Base-by-base conservation (phyloP, 208 protist genomes). In the Trypanosoma platydactyli region DNA sequence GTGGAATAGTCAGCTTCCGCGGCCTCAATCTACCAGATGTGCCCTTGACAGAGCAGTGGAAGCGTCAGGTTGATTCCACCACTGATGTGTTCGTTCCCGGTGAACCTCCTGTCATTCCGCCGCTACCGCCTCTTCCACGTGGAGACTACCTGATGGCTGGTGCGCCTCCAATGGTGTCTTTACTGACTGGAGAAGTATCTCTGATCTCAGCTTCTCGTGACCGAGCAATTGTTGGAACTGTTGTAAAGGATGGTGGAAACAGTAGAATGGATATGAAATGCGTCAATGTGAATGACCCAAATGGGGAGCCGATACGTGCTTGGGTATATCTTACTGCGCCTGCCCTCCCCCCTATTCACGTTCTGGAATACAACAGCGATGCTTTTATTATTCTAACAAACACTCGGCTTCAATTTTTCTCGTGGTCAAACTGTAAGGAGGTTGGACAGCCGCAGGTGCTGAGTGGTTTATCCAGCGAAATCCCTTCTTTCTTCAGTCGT, bases 11-110 rank as follows among this genome's bases (percentile, higher is more conserved):
- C 6, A 53, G n/a, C 30, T 72, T 72, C 56, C 49, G 58, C 42
- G 44, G 20, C 51, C 27, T 72, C n/a, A 60, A 59, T 38, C 29
- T 72, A 20, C 13, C 46, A 1, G 0, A 62, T 33, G 55, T 72
- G 24, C 9, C 24, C 3, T 33, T 65, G 49, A 55, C 66, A 41
- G 27, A 38, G 15, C 56, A 64, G 20, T 40, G 33, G 15, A 58
- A 60, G 29, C 53, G 66, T 12, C 9, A 1, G 20, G n/a, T 5
- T 29, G 16, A 12, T 41, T 29, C 46, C 0, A 64, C 27, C 22
- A 58, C 40, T 20, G 55, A 62, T 64, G 66, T 72, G 12, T 52
- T 52, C 40, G 66, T 72, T 5, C 66, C 66, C 49, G 66, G 59
- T 53, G 66, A 72, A 29, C 0, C 7, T 24, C 56, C 66, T 15